Conservation (phyloP, 148 eudicot species). For the Chenopodium quinoa region DNA sequence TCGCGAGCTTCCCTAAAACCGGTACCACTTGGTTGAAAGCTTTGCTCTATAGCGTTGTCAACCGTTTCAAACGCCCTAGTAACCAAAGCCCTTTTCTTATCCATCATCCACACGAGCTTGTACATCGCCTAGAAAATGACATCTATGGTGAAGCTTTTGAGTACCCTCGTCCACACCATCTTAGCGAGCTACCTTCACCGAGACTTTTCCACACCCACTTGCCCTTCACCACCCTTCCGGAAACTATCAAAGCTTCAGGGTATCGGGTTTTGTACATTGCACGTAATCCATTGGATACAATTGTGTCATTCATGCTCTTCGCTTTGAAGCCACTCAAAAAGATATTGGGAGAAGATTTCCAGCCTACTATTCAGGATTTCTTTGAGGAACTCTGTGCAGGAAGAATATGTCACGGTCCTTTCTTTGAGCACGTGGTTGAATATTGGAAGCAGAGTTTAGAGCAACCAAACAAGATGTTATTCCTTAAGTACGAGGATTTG, state of each 20-base stretch:
- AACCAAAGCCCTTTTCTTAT: background rate
- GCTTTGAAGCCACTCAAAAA: background rate
- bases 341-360: background rate
- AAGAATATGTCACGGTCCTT: background rate
- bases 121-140: background rate
- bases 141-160: background rate
- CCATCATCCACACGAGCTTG: slow-evolving; percentile 1
- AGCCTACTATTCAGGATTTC: background rate
- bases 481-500: background rate
- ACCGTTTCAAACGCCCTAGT: background rate
- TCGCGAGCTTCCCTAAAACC: background rate
- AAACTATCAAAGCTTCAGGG: background rate
- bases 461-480: background rate
- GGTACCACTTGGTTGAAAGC: slow-evolving; percentile 1
- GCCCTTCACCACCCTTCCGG: background rate
- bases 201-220: slow-evolving; percentile 1
- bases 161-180: background rate
- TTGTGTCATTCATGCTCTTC: background rate
- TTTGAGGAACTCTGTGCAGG: slow-evolving; percentile 1
- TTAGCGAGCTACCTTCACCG: background rate
- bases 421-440: background rate
- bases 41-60: background rate
- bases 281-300: background rate
- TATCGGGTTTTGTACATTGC: background rate
- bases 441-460: slow-evolving; percentile 2